phyloP scores from a whole-genome alignment of 495 filamentous ascomycete species.

The Choiromyces venosus region DNA sequence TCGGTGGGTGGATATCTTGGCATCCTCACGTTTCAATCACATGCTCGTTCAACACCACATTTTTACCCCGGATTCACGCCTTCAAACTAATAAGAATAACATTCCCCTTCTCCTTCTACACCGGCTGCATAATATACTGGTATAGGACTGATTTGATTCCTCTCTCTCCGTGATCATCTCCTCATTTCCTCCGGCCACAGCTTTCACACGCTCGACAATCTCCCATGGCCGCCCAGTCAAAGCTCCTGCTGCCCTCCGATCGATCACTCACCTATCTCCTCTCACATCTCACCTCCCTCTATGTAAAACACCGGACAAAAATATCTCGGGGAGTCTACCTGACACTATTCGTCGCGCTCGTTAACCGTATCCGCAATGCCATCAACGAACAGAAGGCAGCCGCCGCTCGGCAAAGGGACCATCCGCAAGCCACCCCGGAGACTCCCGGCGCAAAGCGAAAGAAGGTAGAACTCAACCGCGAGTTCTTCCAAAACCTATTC shows the following conservation, averaged over 20 bases:
- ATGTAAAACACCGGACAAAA: slow-evolving; percentile 76
- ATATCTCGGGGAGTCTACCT: slow-evolving; percentile 91
- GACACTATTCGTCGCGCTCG: slow-evolving; percentile 79
- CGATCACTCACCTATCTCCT: slow-evolving; percentile 68
- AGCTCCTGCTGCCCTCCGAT: slow-evolving; percentile 57
- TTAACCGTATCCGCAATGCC: slow-evolving; percentile 84
- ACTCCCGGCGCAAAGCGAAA: slow-evolving; percentile 49
- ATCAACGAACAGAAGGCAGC: slow-evolving; percentile 90
- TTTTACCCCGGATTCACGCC: slow-evolving; percentile 30
- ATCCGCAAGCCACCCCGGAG: slow-evolving; percentile 42
- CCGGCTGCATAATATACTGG: background rate
- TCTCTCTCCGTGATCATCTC: background rate
- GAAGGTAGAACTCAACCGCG: slow-evolving; percentile 87
- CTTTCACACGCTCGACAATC: slow-evolving; percentile 12
- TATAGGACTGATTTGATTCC: background rate
- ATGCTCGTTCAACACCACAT: slow-evolving; percentile 16
- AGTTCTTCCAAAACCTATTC: slow-evolving; percentile 85
- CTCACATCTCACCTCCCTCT: slow-evolving; percentile 65
- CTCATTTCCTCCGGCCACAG: background rate
- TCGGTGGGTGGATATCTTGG: slow-evolving; percentile 24
- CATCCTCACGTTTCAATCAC: slow-evolving; percentile 9
- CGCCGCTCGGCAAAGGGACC: slow-evolving; percentile 58
- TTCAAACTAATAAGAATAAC: slow-evolving; percentile 1
- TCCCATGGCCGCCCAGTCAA: slow-evolving; percentile 74
- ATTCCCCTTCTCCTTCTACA: background rate